phyloP scores from a whole-genome alignment of 2,329 filamentous ascomycete genomes.

The Podosphaera xanthii region DNA sequence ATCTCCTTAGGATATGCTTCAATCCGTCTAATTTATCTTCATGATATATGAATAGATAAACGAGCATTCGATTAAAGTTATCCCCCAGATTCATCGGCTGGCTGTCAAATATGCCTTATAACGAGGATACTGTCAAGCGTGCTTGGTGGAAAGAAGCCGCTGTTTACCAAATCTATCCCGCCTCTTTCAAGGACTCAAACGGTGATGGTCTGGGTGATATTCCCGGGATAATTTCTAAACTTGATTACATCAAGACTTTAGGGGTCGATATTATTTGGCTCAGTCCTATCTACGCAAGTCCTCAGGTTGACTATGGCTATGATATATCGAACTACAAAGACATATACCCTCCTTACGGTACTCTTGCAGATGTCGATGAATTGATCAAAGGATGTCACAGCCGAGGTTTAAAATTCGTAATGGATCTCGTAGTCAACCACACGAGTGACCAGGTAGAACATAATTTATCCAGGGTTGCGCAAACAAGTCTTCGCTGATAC shows the following conservation, averaged over 20 bases:
- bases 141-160: constrained; percentile 20
- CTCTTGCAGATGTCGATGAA: constrained; percentile 38
- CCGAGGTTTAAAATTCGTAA: constrained; percentile 40
- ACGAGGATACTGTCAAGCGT: constrained; percentile 1
- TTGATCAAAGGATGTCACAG: constrained; percentile 36
- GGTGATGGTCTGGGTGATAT: constrained; percentile 38
- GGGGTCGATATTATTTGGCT: constrained; percentile 45
- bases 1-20: too few relatives aligned
- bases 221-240: constrained; percentile 35
- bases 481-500: background rate
- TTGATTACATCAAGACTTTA: constrained; percentile 36
- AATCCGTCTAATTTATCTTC: too few relatives aligned
- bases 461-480: constrained; percentile 6
- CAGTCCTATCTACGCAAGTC: constrained; percentile 40
- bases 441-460: constrained; percentile 20
- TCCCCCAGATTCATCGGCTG: too few relatives aligned
- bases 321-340: constrained; percentile 47
- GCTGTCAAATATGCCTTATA: background rate
- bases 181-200: constrained; percentile 33
- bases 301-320: constrained; percentile 49
- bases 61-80: too few relatives aligned
- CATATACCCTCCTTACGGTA: constrained; percentile 44
- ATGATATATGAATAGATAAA: too few relatives aligned
- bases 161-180: constrained; percentile 36
- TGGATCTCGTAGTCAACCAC: constrained; percentile 55